Evolutionary conservation across 192 early-diverging fungal species (phyloP).

Genomic region (Gigaspora rosea): DNA sequence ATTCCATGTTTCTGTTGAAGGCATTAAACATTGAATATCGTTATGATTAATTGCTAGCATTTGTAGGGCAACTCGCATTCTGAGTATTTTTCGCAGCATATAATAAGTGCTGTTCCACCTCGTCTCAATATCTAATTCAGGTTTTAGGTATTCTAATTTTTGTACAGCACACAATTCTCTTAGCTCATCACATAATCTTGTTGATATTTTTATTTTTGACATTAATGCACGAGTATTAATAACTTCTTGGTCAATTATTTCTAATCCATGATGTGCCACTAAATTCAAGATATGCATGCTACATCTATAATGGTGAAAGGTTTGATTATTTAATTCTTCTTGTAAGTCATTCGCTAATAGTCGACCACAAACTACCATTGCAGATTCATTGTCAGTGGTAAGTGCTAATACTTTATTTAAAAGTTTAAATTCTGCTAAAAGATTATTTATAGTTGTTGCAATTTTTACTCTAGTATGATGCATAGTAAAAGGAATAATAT

Average conservation of each 20-base stretch:
- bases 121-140: neutral
- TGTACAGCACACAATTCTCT: neutral
- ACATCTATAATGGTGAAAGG: slow-evolving; percentile 6
- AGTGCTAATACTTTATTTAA: neutral
- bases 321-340: neutral
- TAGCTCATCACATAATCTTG: neutral
- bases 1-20: neutral
- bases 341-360: neutral
- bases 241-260: neutral
- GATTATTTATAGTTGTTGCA: neutral
- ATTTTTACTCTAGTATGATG: neutral
- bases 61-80: no score
- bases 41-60: no score
- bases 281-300: neutral
- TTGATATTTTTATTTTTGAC: neutral
- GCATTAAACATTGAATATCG: neutral
- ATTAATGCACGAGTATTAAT: neutral
- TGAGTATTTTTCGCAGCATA: no score
- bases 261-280: neutral
- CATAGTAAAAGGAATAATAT: slow-evolving; percentile 10
- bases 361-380: neutral
- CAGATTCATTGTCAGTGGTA: slow-evolving; percentile 10
- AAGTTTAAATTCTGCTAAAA: neutral
- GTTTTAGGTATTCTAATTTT: slow-evolving; percentile 1
- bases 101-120: no score